Evolutionary conservation across 1,139 yeast species (phyloP).

Genomic region (Suhomyces ambrosiae): DNA sequence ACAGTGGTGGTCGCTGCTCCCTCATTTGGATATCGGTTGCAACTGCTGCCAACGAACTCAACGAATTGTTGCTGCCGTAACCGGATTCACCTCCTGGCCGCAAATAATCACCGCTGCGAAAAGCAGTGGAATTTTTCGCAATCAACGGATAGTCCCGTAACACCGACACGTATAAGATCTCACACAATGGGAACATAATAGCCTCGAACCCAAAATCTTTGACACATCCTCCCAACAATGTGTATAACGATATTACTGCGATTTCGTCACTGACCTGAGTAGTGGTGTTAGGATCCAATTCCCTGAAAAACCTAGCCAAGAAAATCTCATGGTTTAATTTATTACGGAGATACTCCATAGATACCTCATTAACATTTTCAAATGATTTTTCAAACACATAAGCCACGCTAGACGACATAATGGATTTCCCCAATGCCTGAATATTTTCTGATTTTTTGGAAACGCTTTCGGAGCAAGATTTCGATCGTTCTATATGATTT

Average conservation of each 20-base stretch:
- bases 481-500: slow-evolving; percentile 60
- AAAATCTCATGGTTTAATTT: slow-evolving; percentile 50
- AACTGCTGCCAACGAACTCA: slow-evolving; percentile 43
- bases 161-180: slow-evolving; percentile 64
- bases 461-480: slow-evolving; percentile 58
- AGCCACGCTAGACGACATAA: slow-evolving; percentile 57
- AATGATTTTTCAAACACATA: slow-evolving; percentile 39
- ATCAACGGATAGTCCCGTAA: slow-evolving; percentile 66
- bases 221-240: slow-evolving; percentile 68
- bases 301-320: slow-evolving; percentile 52
- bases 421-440: slow-evolving; percentile 58
- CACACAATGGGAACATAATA: slow-evolving; percentile 62
- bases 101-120: slow-evolving; percentile 21
- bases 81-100: slow-evolving; percentile 5
- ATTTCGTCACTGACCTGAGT: slow-evolving; percentile 43
- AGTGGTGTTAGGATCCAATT: slow-evolving; percentile 47
- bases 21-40: slow-evolving; percentile 37
- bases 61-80: slow-evolving; percentile 17
- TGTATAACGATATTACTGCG: slow-evolving; percentile 54
- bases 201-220: slow-evolving; percentile 81
- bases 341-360: slow-evolving; percentile 57
- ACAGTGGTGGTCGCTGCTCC: slow-evolving; percentile 8
- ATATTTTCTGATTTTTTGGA: slow-evolving; percentile 45
- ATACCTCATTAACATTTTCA: slow-evolving; percentile 24
- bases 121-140: slow-evolving; percentile 43